These are phyloP conservation scores for Rhizopogon sp. DNA, from an alignment of 768 basidiomycete genomes.

Conservation along the genomic window DNA sequence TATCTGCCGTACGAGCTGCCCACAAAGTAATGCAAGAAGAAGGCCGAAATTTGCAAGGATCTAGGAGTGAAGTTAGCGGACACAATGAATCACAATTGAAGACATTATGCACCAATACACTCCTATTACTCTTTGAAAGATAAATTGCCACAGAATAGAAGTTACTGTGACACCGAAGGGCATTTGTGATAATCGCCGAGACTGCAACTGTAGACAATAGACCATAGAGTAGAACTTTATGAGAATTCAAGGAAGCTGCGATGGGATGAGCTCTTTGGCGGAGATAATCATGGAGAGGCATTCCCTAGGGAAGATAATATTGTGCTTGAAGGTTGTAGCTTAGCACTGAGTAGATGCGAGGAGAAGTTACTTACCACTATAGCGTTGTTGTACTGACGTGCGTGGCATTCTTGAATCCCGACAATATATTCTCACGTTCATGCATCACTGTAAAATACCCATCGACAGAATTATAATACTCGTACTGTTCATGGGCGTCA, in stretches of 20 bases:
- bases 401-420: not conserved
- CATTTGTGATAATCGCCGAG: constrained; percentile 69
- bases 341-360: too few relatives aligned
- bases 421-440: too few relatives aligned
- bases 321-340: not conserved
- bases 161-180: constrained; percentile 78
- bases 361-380: too few relatives aligned
- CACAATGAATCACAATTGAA: not conserved
- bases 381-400: not conserved
- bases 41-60: constrained; percentile 88
- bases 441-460: too few relatives aligned
- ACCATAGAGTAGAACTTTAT: constrained; percentile 67
- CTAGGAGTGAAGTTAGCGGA: constrained; percentile 33
- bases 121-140: constrained; percentile 90
- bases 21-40: constrained; percentile 69
- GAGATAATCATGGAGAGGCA: constrained; percentile 48
- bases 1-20: constrained; percentile 73
- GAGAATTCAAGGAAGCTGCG: constrained; percentile 46
- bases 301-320: constrained; percentile 12
- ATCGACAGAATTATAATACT: too few relatives aligned
- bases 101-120: constrained; percentile 65
- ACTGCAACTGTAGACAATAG: constrained; percentile 65
- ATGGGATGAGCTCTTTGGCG: constrained; percentile 49
- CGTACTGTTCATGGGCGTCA: too few relatives aligned
- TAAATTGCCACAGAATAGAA: constrained; percentile 93